Evolutionary conservation across 345 rosid genomes (phyloP).

Genomic region (Sisymbrium irio): DNA sequence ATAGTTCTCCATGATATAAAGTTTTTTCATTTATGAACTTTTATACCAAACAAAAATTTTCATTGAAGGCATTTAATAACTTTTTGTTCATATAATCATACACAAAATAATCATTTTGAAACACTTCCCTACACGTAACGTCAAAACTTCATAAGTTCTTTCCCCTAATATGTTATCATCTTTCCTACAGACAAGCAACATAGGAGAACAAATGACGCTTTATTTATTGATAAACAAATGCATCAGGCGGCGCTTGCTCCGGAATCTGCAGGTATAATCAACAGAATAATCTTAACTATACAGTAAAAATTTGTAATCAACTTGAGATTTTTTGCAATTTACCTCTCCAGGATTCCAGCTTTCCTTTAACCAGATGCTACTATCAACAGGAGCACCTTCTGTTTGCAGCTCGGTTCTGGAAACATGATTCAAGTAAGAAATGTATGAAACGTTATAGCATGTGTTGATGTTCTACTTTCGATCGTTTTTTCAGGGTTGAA

Average conservation of each 20-base stretch:
- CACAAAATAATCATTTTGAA: background rate
- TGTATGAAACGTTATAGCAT: conserved; percentile 7
- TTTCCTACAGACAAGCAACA: background rate
- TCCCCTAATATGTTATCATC: background rate
- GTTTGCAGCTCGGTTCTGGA: conserved; percentile 45
- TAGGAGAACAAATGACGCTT: background rate
- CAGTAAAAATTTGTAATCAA: background rate
- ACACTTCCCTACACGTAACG: conserved; percentile 9
- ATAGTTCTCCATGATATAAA: background rate
- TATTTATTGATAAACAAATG: conserved; percentile 14
- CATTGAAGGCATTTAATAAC: background rate
- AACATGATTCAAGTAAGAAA: conserved; percentile 18
- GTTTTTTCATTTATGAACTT: background rate
- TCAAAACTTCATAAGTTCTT: background rate
- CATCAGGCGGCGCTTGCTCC: conserved; percentile 34
- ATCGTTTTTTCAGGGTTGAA: background rate
- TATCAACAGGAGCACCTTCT: conserved; percentile 44
- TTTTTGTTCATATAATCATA: background rate
- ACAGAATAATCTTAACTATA: no score
- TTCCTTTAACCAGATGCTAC: conserved; percentile 69
- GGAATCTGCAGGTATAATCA: no score
- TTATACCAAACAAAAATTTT: background rate
- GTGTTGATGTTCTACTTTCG: background rate
- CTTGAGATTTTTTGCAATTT: background rate
- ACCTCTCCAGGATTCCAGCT: conserved; percentile 90